These are phyloP conservation scores for Podospora tetraspora DNA, from an alignment of 495 filamentous ascomycete species.

Conservation along the genomic window DNA sequence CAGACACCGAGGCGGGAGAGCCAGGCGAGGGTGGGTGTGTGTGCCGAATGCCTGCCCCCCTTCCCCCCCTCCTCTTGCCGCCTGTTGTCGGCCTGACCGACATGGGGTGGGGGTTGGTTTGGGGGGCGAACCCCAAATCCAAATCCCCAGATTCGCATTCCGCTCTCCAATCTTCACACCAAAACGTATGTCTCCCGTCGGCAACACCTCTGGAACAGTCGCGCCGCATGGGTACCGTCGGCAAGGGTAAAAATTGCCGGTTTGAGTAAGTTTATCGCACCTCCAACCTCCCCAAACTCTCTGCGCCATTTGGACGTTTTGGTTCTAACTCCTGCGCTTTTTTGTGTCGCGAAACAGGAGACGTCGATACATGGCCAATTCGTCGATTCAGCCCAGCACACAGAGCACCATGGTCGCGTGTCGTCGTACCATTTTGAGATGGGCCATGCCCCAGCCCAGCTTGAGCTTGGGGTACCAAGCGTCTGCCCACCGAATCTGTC, in stretches of 20 bases:
- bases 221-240: slow-evolving; percentile 6
- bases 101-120: background rate
- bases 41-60: background rate
- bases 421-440: slow-evolving; percentile 1
- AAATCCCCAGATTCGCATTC: background rate
- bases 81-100: background rate
- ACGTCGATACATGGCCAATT: background rate
- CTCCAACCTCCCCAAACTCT: background rate
- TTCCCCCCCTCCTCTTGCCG: background rate
- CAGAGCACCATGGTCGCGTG: slow-evolving; percentile 3
- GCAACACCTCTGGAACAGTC: background rate
- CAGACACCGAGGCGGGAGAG: slow-evolving; percentile 1
- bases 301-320: background rate
- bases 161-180: background rate
- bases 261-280: background rate
- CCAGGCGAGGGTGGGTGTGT: background rate
- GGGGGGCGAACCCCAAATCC: background rate
- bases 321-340: background rate
- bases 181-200: too few relatives aligned
- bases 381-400: background rate
- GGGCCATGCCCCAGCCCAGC: background rate
- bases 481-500: background rate
- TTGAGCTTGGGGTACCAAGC: background rate
- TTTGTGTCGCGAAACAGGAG: background rate
- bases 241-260: slow-evolving; percentile 6